Base-by-base conservation (phyloP, 306 rosid species). In the Quercus parvula region DNA sequence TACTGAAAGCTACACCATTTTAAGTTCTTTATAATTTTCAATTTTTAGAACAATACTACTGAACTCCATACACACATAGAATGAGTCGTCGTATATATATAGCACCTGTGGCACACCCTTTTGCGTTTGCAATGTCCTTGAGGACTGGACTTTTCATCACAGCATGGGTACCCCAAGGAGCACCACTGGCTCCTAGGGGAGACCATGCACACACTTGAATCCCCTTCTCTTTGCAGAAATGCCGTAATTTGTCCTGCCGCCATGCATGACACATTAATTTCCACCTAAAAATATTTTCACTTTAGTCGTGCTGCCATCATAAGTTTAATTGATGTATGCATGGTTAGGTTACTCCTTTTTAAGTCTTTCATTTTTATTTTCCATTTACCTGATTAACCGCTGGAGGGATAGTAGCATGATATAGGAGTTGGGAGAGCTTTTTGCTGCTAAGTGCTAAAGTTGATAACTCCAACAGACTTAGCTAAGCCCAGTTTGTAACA, bases 151-250 rank as follows among this genome's bases (percentile, higher is more conserved):
- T 87, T 74, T 87, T 86, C 88, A 87, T 79, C 22, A 87, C 88
- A 20, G 88, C 90, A 28, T 82, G 84, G 31, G 90, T 81, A 31
- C 90, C 90, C 90, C 90, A 87, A 73, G 52, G 66, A 30, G 73
- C 66, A 30, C 76, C 81, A 62, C 84, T 81, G 44, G 90, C 88
- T 61, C 90, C 86, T 14, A 87, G 83, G 3, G 87, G 24, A 67
- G 90, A 84, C 90, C 90, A 87, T 56, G 90, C 87, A 87, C 90
- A 78, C 18, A 87, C 86, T 76, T 84, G 90, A 76, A 87, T 84
- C 14, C 82, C 90, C 61, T 72, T 84, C 81, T 84, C 62, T 35
- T 78, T 76, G 75, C 90, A 86, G 79, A 84, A 81, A 17, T 81
- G 84, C 82, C 82, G 75, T 0, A 84, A 64, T 75, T 84, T 84